Percentiles rank a stretch among this genome's conserved stretches.
phyloP scores from a whole-genome alignment of 768 basidiomycete species.

The Hydnomerulius pinastri region DNA sequence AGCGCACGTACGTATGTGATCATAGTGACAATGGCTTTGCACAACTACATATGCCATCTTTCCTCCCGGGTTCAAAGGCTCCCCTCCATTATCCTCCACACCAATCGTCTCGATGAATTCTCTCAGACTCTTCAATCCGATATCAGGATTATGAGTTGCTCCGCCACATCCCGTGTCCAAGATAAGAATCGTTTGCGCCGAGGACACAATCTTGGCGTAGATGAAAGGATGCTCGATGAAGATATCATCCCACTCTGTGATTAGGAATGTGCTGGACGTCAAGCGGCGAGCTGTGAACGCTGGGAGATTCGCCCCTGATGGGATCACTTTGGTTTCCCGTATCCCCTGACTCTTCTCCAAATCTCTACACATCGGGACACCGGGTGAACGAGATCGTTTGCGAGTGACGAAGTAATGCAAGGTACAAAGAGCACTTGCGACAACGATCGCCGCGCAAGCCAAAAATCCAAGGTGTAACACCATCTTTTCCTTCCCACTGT shows the following conservation, averaged over 20 bases:
- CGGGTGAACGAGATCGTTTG: not conserved
- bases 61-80: conserved; percentile 46
- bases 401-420: conserved; percentile 1
- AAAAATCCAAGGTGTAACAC: not conserved
- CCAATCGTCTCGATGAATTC: conserved; percentile 50
- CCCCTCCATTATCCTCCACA: conserved; percentile 43
- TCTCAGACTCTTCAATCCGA: conserved; percentile 44
- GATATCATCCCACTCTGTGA: conserved; percentile 53
- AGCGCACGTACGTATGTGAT: conserved; percentile 53
- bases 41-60: conserved; percentile 48
- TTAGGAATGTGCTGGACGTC: conserved; percentile 40
- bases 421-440: conserved; percentile 1
- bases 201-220: conserved; percentile 47
- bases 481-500: not conserved
- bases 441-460: not conserved
- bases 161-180: conserved; percentile 61
- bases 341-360: not conserved
- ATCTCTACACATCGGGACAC: conserved; percentile 18
- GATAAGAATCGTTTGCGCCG: conserved; percentile 44
- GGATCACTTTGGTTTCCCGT: not conserved
- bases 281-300: conserved; percentile 40
- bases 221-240: conserved; percentile 57
- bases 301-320: conserved; percentile 3
- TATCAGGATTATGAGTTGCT: conserved; percentile 39
- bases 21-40: conserved; percentile 57